Conservation (phyloP, 495 filamentous ascomycete genomes). For the Xylaria scruposa region DNA sequence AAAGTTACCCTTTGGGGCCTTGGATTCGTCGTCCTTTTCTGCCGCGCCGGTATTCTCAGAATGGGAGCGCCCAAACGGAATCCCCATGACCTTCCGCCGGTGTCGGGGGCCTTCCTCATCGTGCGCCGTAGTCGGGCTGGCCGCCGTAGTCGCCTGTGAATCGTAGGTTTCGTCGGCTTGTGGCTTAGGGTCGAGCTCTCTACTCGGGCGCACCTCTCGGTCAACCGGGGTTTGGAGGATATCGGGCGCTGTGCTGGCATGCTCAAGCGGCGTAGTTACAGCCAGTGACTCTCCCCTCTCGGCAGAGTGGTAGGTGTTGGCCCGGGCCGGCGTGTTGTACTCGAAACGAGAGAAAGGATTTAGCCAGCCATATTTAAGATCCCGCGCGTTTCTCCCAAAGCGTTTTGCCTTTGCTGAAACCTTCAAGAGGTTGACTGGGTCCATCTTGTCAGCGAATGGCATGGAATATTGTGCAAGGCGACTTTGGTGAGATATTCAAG, state of each 20-base stretch:
- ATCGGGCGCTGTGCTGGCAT: conserved; percentile 34
- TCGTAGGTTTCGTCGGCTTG: conserved; percentile 30
- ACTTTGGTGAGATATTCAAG: neutral
- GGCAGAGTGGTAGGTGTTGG: conserved; percentile 35
- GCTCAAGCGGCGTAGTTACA: conserved; percentile 27
- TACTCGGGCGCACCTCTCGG: conserved; percentile 30
- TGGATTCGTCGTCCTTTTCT: conserved; percentile 46
- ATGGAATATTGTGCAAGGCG: conserved; percentile 2
- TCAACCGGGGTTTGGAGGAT: conserved; percentile 31
- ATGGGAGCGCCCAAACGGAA: neutral
- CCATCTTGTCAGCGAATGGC: conserved; percentile 40
- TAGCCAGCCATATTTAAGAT: conserved; percentile 28
- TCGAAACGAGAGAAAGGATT: conserved; percentile 46
- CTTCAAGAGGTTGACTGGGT: conserved; percentile 45
- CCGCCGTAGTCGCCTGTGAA: conserved; percentile 38
- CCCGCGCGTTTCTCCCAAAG: conserved; percentile 34
- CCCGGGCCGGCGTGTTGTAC: conserved; percentile 33
- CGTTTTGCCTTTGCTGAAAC: conserved; percentile 43
- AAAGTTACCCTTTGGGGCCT: conserved; percentile 56
- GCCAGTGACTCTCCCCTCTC: conserved; percentile 30
- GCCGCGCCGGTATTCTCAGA: conserved; percentile 41
- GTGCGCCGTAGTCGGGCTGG: conserved; percentile 28
- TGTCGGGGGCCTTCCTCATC: neutral
- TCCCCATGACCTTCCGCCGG: conserved; percentile 12
- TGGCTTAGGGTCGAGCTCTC: conserved; percentile 26